phyloP scores from a whole-genome alignment of 257 asterid genomes.

The Thymus quinquecostatus region DNA sequence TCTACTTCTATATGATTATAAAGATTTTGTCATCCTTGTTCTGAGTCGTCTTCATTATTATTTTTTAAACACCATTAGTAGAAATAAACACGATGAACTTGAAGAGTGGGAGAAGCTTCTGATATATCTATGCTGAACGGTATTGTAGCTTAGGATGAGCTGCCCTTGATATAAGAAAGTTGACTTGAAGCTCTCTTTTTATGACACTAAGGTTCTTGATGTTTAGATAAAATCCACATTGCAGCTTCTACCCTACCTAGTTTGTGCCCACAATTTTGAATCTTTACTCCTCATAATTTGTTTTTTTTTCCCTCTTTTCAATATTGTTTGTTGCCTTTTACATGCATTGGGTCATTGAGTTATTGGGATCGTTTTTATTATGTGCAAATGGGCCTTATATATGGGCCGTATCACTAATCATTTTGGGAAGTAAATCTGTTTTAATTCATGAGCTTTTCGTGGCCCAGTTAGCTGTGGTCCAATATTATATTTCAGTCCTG shows the following conservation, averaged over 20 bases:
- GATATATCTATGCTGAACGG: neutral
- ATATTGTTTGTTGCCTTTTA: no score
- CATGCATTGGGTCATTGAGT: no score
- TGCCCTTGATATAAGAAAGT: neutral
- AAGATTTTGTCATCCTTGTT: slow-evolving; percentile 18
- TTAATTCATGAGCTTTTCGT: neutral
- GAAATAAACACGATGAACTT: neutral
- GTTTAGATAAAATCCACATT: neutral
- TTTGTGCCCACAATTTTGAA: neutral
- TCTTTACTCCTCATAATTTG: no score
- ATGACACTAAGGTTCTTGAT: neutral
- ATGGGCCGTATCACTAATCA: no score
- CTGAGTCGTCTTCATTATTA: neutral
- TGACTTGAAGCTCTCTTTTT: neutral
- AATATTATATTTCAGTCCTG: no score
- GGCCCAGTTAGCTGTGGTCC: neutral
- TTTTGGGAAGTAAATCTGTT: neutral
- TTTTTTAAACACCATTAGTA: neutral
- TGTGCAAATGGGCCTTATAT: no score
- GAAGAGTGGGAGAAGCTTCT: neutral
- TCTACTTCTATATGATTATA: slow-evolving; percentile 21
- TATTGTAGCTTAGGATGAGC: neutral
- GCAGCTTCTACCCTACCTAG: neutral
- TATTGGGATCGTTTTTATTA: no score
- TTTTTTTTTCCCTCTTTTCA: no score